phyloP scores from a whole-genome alignment of 331 rosid genomes.

The Quercus phellos region DNA sequence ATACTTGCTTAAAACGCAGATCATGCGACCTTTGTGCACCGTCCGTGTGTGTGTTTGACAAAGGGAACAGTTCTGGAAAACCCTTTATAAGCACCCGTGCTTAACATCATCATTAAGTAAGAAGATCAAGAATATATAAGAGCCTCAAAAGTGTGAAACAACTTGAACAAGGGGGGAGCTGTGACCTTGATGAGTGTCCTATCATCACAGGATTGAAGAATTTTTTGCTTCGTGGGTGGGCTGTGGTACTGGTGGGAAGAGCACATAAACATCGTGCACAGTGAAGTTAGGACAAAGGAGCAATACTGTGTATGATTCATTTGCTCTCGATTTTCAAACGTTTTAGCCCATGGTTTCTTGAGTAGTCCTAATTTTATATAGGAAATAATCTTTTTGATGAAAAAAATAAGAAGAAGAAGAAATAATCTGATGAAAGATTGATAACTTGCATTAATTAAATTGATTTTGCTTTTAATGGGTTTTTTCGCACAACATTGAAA shows the following conservation, averaged over 20 bases:
- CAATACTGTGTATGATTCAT: too few relatives aligned
- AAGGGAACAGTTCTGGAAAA: background rate
- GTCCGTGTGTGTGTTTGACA: too few relatives aligned
- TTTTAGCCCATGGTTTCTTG: background rate
- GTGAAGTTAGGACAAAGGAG: slow-evolving; percentile 1
- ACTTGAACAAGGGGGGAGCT: background rate
- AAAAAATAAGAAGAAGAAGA: too few relatives aligned
- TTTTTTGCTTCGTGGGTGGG: background rate
- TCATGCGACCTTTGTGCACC: too few relatives aligned
- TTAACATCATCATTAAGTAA: slow-evolving; percentile 20
- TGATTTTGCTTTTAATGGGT: too few relatives aligned
- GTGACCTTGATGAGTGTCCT: background rate
- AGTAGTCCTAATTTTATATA: background rate
- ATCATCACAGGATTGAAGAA: background rate
- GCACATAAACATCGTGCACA: slow-evolving; percentile 1
- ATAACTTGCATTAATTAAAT: too few relatives aligned
- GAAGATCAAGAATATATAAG: too few relatives aligned
- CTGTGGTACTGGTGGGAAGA: background rate
- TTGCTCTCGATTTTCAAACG: background rate
- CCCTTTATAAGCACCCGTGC: slow-evolving; percentile 46
- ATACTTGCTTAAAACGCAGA: too few relatives aligned
- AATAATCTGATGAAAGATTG: too few relatives aligned
- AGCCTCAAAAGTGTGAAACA: background rate
- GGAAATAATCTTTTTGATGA: too few relatives aligned
- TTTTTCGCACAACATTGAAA: too few relatives aligned